These are phyloP conservation scores for Guyanaporus albipodus DNA, from an alignment of 768 basidiomycete species.

Conservation along the genomic window DNA sequence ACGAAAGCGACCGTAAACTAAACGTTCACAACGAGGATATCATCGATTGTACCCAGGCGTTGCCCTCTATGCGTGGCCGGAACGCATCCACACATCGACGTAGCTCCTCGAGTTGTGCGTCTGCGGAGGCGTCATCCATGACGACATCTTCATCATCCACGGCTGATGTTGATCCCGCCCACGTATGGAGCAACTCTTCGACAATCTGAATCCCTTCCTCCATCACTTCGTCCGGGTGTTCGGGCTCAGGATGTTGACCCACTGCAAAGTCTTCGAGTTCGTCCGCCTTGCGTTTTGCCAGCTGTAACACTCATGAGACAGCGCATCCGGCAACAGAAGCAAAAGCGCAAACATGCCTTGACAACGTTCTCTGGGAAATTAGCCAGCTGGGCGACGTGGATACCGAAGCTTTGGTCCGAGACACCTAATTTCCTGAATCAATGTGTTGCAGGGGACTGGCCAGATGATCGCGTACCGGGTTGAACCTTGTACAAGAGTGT, in stretches of 20 bases:
- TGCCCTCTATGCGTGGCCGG: constrained; percentile 66
- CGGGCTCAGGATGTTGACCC: constrained; percentile 34
- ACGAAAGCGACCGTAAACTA: not conserved
- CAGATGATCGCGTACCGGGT: constrained; percentile 54
- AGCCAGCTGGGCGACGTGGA: constrained; percentile 95
- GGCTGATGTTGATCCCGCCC: constrained; percentile 44
- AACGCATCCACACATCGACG: constrained; percentile 61
- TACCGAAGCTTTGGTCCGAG: constrained; percentile 97
- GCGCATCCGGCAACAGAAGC: not conserved
- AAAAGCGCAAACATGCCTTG: constrained; percentile 45
- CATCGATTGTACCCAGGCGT: constrained; percentile 71
- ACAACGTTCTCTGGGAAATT: constrained; percentile 96
- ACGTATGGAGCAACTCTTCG: constrained; percentile 69
- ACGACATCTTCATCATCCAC: constrained; percentile 43
- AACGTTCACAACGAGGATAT: constrained; percentile 38
- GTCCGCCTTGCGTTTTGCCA: constrained; percentile 89
- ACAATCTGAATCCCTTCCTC: constrained; percentile 81
- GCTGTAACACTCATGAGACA: constrained; percentile 37
- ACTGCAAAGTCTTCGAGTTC: constrained; percentile 83
- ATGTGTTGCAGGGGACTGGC: not conserved
- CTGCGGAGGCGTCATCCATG: constrained; percentile 44
- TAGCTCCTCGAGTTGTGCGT: constrained; percentile 43
- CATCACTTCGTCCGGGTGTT: constrained; percentile 54
- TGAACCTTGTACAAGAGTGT: constrained; percentile 71
- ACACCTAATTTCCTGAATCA: constrained; percentile 49